These are phyloP conservation scores for Rutstroemia sp. DNA, from an alignment of 2,329 filamentous ascomycete genomes.

Conservation along the genomic window DNA sequence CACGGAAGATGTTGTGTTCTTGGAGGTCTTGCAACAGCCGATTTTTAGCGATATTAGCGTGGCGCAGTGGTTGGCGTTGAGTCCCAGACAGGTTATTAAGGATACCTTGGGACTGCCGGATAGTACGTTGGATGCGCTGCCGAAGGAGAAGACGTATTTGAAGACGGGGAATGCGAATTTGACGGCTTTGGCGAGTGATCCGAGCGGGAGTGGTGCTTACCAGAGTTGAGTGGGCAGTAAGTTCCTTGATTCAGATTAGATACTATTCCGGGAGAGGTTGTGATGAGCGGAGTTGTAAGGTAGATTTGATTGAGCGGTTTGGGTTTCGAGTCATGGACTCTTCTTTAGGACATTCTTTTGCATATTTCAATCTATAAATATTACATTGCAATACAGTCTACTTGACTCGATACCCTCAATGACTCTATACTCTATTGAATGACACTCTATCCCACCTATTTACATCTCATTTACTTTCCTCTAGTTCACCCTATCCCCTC, in stretches of 20 bases:
- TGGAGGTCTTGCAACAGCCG: constrained; percentile 49
- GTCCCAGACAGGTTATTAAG: constrained; percentile 18
- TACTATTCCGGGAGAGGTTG: too few relatives aligned
- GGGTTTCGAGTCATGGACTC: too few relatives aligned
- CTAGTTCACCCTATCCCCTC: constrained; percentile 15
- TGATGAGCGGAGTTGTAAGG: too few relatives aligned
- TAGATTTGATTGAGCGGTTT: too few relatives aligned
- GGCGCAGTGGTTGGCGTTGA: constrained; percentile 49
- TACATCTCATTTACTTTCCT: constrained; percentile 13
- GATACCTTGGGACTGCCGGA: constrained; percentile 31
- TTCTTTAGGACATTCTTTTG: too few relatives aligned
- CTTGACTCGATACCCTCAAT: too few relatives aligned
- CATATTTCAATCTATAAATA: too few relatives aligned
- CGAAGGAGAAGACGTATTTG: constrained; percentile 36
- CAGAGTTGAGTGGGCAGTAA: not conserved
- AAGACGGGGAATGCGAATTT: constrained; percentile 33
- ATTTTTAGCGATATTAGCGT: constrained; percentile 41
- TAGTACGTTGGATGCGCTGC: constrained; percentile 31
- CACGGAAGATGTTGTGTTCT: constrained; percentile 46
- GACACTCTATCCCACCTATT: too few relatives aligned
- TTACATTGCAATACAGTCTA: too few relatives aligned
- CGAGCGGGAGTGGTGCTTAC: constrained; percentile 17
- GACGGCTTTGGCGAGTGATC: constrained; percentile 18
- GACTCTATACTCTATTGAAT: too few relatives aligned
- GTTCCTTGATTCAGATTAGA: not conserved